Percentiles rank a stretch among this genome's conserved stretches.
phyloP scores from a whole-genome alignment of 352 stramenopile genomes.

The Aphanomyces stellatus region DNA sequence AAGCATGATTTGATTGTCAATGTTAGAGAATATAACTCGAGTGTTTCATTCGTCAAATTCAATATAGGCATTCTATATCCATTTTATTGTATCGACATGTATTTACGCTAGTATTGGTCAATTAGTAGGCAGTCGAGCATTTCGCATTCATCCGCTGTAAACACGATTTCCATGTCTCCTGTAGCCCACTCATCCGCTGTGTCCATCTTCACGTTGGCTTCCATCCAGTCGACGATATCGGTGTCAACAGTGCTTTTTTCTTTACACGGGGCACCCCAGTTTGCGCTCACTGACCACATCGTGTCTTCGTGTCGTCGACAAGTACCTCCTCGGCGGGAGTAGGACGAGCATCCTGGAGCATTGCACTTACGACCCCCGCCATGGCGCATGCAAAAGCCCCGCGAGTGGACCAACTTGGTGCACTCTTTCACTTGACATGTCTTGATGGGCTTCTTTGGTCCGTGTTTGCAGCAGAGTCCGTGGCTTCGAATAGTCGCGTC shows the following conservation, averaged over 20 bases:
- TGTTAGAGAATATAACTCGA: no score
- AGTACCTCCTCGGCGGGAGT: background rate
- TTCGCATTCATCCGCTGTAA: background rate
- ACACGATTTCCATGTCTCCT: background rate
- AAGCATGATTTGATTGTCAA: no score
- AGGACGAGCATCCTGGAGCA: background rate
- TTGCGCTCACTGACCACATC: background rate
- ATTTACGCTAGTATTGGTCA: no score
- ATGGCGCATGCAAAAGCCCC: background rate
- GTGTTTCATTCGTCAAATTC: no score
- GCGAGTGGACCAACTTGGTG: background rate
- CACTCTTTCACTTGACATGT: background rate
- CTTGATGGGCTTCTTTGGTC: background rate
- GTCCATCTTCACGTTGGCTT: background rate
- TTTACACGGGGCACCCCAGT: background rate
- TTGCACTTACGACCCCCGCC: conserved; percentile 9
- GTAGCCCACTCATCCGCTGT: background rate
- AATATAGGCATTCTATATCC: no score
- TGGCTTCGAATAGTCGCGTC: conserved; percentile 61
- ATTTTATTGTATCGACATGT: no score
- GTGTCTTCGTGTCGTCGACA: background rate
- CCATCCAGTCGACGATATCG: no score
- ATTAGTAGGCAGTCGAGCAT: background rate
- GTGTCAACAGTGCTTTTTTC: background rate
- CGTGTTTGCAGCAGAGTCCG: conserved; percentile 60